These are phyloP conservation scores for Arxiozyma heterogenica DNA, from an alignment of 1,139 yeast species.

Conservation along the genomic window DNA sequence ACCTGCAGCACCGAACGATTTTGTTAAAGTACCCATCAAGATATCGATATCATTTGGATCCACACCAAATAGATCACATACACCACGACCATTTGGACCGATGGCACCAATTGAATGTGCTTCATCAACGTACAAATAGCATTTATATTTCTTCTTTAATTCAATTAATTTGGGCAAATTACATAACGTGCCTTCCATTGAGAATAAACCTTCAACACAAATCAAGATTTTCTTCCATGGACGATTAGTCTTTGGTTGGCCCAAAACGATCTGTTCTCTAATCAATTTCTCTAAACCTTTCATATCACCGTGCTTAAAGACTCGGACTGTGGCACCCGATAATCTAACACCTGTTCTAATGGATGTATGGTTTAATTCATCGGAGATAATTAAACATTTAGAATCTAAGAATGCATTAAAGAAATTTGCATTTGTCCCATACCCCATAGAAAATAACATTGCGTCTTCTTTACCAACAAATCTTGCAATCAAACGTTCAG, in stretches of 20 bases:
- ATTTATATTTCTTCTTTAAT: constrained; percentile 76
- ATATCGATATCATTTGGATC: constrained; percentile 71
- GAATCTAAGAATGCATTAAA: constrained; percentile 78
- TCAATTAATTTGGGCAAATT: constrained; percentile 71
- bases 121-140: constrained; percentile 87
- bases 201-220: constrained; percentile 91
- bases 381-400: constrained; percentile 84
- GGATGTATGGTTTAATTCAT: constrained; percentile 91
- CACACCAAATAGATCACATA: constrained; percentile 84
- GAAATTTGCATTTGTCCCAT: constrained; percentile 89
- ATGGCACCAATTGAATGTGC: constrained; percentile 98
- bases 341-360: constrained; percentile 90
- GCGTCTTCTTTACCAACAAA: constrained; percentile 91
- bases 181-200: constrained; percentile 96
- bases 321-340: constrained; percentile 88
- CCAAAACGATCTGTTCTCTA: constrained; percentile 85
- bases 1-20: constrained; percentile 98
- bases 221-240: constrained; percentile 94
- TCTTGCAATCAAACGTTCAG: constrained; percentile 71
- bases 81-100: constrained; percentile 90
- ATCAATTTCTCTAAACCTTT: constrained; percentile 65
- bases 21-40: constrained; percentile 94
- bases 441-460: constrained; percentile 84
- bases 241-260: constrained; percentile 92
- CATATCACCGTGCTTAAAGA: constrained; percentile 90